phyloP scores from a whole-genome alignment of 768 basidiomycete species.

The Hortiboletus campestris region DNA sequence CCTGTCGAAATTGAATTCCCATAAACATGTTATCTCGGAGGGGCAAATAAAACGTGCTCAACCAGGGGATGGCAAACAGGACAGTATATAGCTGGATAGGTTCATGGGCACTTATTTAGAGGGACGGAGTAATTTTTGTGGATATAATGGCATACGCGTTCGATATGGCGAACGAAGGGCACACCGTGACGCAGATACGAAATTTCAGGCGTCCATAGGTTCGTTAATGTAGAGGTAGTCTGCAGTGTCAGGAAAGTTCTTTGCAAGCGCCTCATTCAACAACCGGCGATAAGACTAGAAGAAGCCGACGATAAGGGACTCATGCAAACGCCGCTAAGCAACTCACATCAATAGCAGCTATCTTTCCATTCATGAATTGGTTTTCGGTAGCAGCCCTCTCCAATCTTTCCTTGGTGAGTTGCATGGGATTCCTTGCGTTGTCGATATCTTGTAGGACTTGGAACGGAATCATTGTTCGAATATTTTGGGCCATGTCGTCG shows the following conservation, averaged over 20 bases:
- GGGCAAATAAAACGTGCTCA: background rate
- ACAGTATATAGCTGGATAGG: background rate
- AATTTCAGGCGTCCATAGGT: conserved; percentile 9
- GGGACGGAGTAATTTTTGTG: background rate
- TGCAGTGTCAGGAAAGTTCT: conserved; percentile 63
- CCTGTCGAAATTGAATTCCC: conserved; percentile 13
- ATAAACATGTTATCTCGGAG: conserved; percentile 9
- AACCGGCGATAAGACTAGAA: conserved; percentile 64
- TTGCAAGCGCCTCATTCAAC: conserved; percentile 67
- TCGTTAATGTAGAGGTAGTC: conserved; percentile 22
- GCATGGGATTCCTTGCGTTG: conserved; percentile 77
- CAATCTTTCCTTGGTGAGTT: conserved; percentile 73
- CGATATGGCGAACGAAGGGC: conserved; percentile 1
- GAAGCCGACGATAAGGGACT: conserved; percentile 1
- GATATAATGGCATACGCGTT: background rate
- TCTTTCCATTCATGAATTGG: conserved; percentile 90
- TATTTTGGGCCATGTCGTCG: conserved; percentile 64
- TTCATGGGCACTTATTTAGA: conserved; percentile 7
- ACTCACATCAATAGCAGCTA: conserved; percentile 69
- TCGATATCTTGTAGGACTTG: conserved; percentile 80
- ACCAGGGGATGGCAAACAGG: conserved; percentile 3
- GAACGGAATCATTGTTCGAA: conserved; percentile 66
- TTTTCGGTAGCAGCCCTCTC: conserved; percentile 87
- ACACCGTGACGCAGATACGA: background rate
- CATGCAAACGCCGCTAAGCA: background rate